Conservation (phyloP, 805 yeast genomes). For the Brettanomyces nanus region DNA sequence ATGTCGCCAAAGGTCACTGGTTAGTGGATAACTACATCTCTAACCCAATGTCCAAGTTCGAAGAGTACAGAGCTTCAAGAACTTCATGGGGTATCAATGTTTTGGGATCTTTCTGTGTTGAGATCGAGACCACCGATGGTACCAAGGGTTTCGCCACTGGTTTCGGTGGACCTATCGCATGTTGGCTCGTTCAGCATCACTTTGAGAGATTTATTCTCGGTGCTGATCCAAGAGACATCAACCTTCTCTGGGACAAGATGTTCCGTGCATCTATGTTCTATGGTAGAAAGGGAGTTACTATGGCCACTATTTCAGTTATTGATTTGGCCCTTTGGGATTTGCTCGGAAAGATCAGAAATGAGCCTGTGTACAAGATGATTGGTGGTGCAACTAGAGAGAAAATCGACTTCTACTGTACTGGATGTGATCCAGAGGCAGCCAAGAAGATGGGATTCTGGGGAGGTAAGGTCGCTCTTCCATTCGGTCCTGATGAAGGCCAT, state of each 20-base stretch:
- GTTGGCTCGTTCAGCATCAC: constrained; percentile 39
- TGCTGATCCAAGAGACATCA: constrained; percentile 39
- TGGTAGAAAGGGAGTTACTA: constrained; percentile 41
- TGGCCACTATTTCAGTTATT: constrained; percentile 39
- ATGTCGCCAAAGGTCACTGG: constrained; percentile 43
- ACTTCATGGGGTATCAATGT: constrained; percentile 45
- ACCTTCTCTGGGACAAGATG: constrained; percentile 39
- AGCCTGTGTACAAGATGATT: constrained; percentile 44
- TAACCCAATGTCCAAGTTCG: constrained; percentile 42
- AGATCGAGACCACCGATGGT: constrained; percentile 40
- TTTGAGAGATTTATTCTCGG: constrained; percentile 38
- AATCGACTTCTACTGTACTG: constrained; percentile 42
- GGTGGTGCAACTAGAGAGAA: constrained; percentile 42
- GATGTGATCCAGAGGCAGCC: constrained; percentile 39
- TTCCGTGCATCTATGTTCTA: constrained; percentile 43
- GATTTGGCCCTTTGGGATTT: constrained; percentile 45
- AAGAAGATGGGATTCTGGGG: constrained; percentile 46
- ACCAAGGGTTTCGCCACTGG: constrained; percentile 44
- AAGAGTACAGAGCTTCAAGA: constrained; percentile 36
- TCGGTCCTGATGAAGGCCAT: constrained; percentile 44
- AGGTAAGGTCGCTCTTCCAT: constrained; percentile 44
- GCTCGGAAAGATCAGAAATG: constrained; percentile 39
- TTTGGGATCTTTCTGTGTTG: constrained; percentile 41
- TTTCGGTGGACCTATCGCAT: constrained; percentile 43
- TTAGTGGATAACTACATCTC: constrained; percentile 37